Evolutionary conservation across 192 early-diverging fungal genomes (phyloP).

Genomic region (Podila epigama): DNA sequence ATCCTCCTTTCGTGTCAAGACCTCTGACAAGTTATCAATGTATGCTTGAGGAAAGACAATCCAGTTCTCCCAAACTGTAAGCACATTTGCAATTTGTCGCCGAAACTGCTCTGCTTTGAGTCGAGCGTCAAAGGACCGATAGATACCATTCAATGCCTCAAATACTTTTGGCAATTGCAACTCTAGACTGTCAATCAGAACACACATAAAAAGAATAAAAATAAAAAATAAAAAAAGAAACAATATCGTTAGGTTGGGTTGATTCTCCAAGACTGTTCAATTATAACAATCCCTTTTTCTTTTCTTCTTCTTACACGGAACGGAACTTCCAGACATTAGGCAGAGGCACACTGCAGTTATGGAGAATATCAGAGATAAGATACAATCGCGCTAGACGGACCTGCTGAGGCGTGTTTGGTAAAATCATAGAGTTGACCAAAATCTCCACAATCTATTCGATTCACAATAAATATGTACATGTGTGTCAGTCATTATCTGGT

Average conservation of each 20-base stretch:
- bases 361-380: conserved; percentile 90
- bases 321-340: conserved; percentile 92
- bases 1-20: conserved; percentile 53
- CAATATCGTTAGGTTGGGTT: too few relatives aligned
- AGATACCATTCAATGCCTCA: conserved; percentile 70
- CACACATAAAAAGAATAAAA: too few relatives aligned
- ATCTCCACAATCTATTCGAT: conserved; percentile 68
- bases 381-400: conserved; percentile 79
- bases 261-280: too few relatives aligned
- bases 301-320: conserved; percentile 51
- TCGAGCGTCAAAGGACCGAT: conserved; percentile 71
- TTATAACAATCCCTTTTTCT: too few relatives aligned
- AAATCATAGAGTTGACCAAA: conserved; percentile 65
- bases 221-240: too few relatives aligned
- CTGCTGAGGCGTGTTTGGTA: conserved; percentile 62
- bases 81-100: conserved; percentile 66
- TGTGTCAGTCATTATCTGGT: too few relatives aligned
- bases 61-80: conserved; percentile 91
- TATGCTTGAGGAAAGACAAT: conserved; percentile 81
- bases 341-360: conserved; percentile 80
- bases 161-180: conserved; percentile 59
- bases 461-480: neutral
- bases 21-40: conserved; percentile 60
- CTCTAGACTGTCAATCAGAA: conserved; percentile 4
- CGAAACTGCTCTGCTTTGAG: conserved; percentile 84